phyloP scores from a whole-genome alignment of 257 asterid species.

The Ehretia macrophylla region DNA sequence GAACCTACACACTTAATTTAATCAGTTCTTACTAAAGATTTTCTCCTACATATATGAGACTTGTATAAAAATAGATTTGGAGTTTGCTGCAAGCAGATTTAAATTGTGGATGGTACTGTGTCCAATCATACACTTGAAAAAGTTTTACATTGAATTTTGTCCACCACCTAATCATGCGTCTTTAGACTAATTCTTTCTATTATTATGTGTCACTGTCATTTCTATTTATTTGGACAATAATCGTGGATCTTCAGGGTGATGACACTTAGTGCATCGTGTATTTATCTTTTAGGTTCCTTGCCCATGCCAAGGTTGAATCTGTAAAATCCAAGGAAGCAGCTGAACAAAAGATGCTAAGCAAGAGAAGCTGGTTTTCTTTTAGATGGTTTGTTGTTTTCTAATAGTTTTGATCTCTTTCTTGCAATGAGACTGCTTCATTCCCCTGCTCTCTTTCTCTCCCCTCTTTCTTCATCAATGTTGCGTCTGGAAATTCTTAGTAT shows the following conservation, averaged over 20 bases:
- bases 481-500: slow-evolving; percentile 1
- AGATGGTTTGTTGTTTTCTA: slow-evolving; percentile 61
- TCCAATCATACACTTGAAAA: too few species aligned
- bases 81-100: too few species aligned
- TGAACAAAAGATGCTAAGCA: slow-evolving; percentile 64
- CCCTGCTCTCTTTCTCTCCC: background rate
- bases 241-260: background rate
- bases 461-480: slow-evolving; percentile 3
- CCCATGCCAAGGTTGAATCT: slow-evolving; percentile 94
- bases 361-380: slow-evolving; percentile 84
- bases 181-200: too few species aligned
- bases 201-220: background rate
- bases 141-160: too few species aligned
- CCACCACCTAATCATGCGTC: too few species aligned
- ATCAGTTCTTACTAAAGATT: too few species aligned
- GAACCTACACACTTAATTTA: too few species aligned
- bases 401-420: slow-evolving; percentile 4
- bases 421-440: background rate
- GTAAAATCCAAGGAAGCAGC: slow-evolving; percentile 97
- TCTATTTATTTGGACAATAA: background rate
- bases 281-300: slow-evolving; percentile 73
- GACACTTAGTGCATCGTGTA: background rate
- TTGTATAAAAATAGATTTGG: too few species aligned
- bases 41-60: too few species aligned
- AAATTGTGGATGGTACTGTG: too few species aligned